Conservation (phyloP, 768 basidiomycete genomes). For the Erythrobasidium yunnanense region DNA sequence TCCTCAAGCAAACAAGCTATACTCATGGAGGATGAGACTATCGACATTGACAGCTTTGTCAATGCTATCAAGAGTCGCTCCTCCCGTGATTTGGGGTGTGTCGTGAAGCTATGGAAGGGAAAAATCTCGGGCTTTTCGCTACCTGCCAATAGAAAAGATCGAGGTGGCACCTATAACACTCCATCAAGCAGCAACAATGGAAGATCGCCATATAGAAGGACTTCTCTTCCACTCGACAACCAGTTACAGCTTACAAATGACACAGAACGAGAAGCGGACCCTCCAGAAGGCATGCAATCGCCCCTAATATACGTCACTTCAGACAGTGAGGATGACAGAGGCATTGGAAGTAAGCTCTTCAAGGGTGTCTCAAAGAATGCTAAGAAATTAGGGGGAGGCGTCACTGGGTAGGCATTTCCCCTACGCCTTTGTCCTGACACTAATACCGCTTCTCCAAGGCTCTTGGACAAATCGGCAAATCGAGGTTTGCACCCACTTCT, state of each 20-base stretch:
- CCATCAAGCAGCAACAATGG: no score
- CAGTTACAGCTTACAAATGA: no score
- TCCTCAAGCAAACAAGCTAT: background rate
- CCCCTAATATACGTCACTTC: background rate
- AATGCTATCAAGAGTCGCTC: background rate
- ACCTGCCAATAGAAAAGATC: no score
- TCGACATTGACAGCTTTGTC: conserved; percentile 9
- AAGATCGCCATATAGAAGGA: no score
- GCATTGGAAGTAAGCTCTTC: conserved; percentile 9
- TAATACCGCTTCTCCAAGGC: background rate
- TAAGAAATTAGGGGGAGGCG: conserved; percentile 8
- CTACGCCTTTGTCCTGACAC: background rate
- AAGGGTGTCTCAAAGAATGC: background rate
- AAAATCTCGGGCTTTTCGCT: no score
- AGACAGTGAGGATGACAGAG: conserved; percentile 9
- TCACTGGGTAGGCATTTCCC: conserved; percentile 4
- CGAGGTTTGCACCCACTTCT: no score
- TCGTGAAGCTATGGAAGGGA: conserved; percentile 23
- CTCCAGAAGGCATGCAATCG: no score
- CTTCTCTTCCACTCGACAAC: no score
- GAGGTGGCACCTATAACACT: no score
- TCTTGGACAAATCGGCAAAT: conserved; percentile 2
- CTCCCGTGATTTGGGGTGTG: background rate
- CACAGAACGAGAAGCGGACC: background rate
- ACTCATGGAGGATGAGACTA: conserved; percentile 21